A percentile compares a stretch with the other conserved stretches of the same genome.
These are phyloP conservation scores for Talaromyces adpressus DNA, from an alignment of 495 filamentous ascomycete genomes.

Conservation along the genomic window DNA sequence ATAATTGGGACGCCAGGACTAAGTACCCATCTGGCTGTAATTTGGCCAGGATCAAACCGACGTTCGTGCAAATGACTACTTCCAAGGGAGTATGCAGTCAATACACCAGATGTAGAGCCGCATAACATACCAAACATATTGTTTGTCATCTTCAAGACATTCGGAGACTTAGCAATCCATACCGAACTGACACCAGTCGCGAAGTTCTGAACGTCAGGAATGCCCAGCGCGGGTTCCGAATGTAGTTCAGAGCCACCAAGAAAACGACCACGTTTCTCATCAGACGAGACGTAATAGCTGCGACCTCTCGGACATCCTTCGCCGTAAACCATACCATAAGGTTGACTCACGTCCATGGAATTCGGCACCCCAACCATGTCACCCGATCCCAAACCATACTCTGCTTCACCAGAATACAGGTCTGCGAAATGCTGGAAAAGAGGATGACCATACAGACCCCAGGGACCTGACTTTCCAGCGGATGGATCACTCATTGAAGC, in stretches of 20 bases:
- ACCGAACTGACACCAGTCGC: conserved; percentile 63
- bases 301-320: conserved; percentile 78
- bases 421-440: conserved; percentile 71
- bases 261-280: conserved; percentile 76
- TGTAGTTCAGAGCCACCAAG: conserved; percentile 46
- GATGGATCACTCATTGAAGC: conserved; percentile 71
- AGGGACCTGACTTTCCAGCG: conserved; percentile 70
- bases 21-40: conserved; percentile 80
- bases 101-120: conserved; percentile 80
- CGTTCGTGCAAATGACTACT: conserved; percentile 56
- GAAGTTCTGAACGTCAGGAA: conserved; percentile 59
- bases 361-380: conserved; percentile 71
- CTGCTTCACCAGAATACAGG: conserved; percentile 61
- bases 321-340: conserved; percentile 74
- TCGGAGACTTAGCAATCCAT: conserved; percentile 84
- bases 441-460: conserved; percentile 71
- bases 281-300: conserved; percentile 63
- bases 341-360: conserved; percentile 80
- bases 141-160: conserved; percentile 63
- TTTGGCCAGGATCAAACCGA: conserved; percentile 63
- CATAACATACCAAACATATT: conserved; percentile 75
- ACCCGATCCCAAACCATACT: conserved; percentile 71
- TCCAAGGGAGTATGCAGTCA: conserved; percentile 75
- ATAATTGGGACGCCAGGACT: conserved; percentile 92
- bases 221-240: conserved; percentile 50